These are phyloP conservation scores for Viridothelium virens DNA, from an alignment of 495 filamentous ascomycete species.

Conservation along the genomic window DNA sequence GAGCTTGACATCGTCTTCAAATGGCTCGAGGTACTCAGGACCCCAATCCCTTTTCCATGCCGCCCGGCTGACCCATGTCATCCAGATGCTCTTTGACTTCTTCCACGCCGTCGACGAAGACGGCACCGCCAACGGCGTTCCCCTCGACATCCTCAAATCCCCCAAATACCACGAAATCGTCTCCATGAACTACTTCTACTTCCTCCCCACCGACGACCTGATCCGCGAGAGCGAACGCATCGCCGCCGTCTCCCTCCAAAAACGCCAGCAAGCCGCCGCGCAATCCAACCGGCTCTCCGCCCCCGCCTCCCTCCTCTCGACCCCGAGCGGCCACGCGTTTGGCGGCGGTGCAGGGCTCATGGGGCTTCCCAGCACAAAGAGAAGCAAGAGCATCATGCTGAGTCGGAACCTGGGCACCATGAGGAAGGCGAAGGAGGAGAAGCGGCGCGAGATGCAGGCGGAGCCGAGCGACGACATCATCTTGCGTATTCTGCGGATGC, in stretches of 20 bases:
- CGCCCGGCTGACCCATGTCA: constrained; percentile 3
- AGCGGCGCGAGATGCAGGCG: constrained; percentile 87
- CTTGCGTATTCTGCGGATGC: constrained; percentile 87
- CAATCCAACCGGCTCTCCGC: constrained; percentile 61
- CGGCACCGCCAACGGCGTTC: constrained; percentile 79
- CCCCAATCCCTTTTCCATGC: not conserved
- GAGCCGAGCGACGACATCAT: constrained; percentile 99
- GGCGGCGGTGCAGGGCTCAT: constrained; percentile 42
- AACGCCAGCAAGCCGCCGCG: constrained; percentile 57
- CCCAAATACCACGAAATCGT: constrained; percentile 98
- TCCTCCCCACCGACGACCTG: constrained; percentile 82
- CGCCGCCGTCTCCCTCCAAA: constrained; percentile 77
- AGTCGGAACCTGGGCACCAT: constrained; percentile 93
- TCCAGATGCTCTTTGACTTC: constrained; percentile 77
- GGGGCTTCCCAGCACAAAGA: constrained; percentile 64
- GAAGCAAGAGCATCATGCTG: constrained; percentile 92
- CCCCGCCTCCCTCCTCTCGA: constrained; percentile 47
- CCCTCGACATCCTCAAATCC: constrained; percentile 82
- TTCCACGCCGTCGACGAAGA: constrained; percentile 88
- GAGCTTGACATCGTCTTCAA: constrained; percentile 92
- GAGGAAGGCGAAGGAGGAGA: constrained; percentile 90
- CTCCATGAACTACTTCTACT: constrained; percentile 96
- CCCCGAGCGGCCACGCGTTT: constrained; percentile 36
- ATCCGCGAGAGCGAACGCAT: constrained; percentile 91
- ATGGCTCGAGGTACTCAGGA: constrained; percentile 54